Evolutionary conservation across 306 rosid species (phyloP), one percentile per base, ranked within the genome.

Genomic region (Astragalus glycyphyllos): DNA sequence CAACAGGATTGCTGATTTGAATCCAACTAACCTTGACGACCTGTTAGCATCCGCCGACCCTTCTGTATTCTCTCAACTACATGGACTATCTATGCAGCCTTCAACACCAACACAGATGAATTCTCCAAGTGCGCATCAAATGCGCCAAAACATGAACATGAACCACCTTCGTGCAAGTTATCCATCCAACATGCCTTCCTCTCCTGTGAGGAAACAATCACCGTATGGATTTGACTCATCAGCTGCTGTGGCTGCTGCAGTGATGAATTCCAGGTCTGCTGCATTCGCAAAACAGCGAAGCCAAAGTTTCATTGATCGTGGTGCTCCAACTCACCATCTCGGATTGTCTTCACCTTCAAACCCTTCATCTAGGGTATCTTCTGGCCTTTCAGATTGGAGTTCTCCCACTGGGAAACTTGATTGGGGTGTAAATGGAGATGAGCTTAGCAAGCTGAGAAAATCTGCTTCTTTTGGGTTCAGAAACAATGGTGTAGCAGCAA

Each of bases 241-340:
- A 0, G 78, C 88, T 20, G 88, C 97, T 37, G 86, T 89, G 79
- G 97, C 97, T 2, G 96, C 96, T 2, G 99, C 97, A 6, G 83
- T 95, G 76, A 95, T 95, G 97, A 95, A 89, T 75, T 91, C 97
- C 12, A 79, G 99, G 80, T 88, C 99, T 20, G 84, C 96, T 1
- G 92, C 96, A 49, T 95, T 95, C 15, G 80, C 97, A 3, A 90
- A 95, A 82, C 88, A 94, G 81, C 88, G 99, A 58, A 95, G 99
- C 87, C 99, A 95, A 48, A 95, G 99, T 80, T 95, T 95, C 48
- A 76, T 95, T 0, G 99, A 95, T 60, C 99, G 99, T 0, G 90
- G 96, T 0, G 89, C 91, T 2, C 51, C 76, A 3, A 69, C 46
- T 54, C 87, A 78, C 54, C 87, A 74, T 53, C 57, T 77, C 1